Percentiles rank a stretch among this genome's conserved stretches.
Conservation (phyloP, 78 protist genomes). For the Parvularia atlantis region DNA sequence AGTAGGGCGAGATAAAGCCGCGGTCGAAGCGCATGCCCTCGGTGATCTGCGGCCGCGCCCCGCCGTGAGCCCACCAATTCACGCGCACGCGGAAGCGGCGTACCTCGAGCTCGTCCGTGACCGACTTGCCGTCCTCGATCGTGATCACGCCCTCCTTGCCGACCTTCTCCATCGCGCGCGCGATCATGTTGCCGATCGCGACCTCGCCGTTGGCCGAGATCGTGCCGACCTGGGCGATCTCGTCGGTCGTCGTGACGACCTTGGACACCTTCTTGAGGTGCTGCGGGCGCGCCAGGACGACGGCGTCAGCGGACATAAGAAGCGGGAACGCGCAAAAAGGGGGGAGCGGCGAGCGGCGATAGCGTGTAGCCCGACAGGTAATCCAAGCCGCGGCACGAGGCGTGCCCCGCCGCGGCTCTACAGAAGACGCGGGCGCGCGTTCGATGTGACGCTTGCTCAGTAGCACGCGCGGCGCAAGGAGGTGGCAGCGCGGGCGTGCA, state of each 20-base stretch:
- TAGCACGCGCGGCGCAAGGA: not conserved
- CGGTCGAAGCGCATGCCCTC: slow-evolving; percentile 98
- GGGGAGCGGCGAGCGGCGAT: not conserved
- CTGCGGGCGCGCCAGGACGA: no score
- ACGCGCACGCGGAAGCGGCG: slow-evolving; percentile 21
- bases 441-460: not conserved
- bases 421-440: no score
- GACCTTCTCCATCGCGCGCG: slow-evolving; percentile 94
- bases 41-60: slow-evolving; percentile 53
- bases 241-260: slow-evolving; percentile 82
- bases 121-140: slow-evolving; percentile 94
- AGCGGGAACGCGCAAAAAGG: not conserved
- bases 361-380: no score
- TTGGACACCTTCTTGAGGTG: slow-evolving; percentile 62
- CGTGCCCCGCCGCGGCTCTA: no score
- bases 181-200: slow-evolving; percentile 89
- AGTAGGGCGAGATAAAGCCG: slow-evolving; percentile 93
- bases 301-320: slow-evolving; percentile 21
- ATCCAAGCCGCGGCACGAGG: no score
- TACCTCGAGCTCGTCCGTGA: slow-evolving; percentile 84
- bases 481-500: not conserved
- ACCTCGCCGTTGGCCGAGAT: slow-evolving; percentile 97
- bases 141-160: slow-evolving; percentile 99
- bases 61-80: no score
- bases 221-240: slow-evolving; percentile 92